phyloP scores from a whole-genome alignment of 2,329 filamentous ascomycete species.

The Pochonia chlamydosporia region DNA sequence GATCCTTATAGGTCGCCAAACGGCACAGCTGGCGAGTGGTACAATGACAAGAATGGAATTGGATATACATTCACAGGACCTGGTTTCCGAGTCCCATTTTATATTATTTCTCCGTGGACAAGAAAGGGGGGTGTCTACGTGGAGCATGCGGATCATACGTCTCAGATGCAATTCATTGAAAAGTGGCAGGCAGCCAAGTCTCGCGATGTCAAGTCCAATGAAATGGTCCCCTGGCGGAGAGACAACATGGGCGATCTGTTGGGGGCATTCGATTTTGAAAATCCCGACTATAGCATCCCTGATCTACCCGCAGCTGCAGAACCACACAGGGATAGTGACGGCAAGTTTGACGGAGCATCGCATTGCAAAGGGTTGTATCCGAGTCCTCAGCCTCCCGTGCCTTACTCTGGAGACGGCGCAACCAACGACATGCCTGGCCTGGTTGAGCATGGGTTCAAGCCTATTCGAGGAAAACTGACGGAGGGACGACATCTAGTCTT shows the following conservation, averaged over 20 bases:
- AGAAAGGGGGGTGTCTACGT: slow-evolving; percentile 47
- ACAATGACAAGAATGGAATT: slow-evolving; percentile 14
- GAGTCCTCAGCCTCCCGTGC: slow-evolving; percentile 24
- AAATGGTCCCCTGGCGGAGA: slow-evolving; percentile 20
- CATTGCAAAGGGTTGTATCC: slow-evolving; percentile 29
- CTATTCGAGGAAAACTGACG: slow-evolving; percentile 41
- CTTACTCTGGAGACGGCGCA: slow-evolving; percentile 32
- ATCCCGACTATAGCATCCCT: slow-evolving; percentile 15
- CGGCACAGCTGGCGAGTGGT: slow-evolving; percentile 45
- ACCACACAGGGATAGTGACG: slow-evolving; percentile 15
- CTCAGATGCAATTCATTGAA: slow-evolving; percentile 47
- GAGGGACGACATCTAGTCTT: slow-evolving; percentile 48
- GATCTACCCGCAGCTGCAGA: slow-evolving; percentile 18
- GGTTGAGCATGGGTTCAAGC: slow-evolving; percentile 45
- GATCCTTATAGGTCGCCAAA: slow-evolving; percentile 40
- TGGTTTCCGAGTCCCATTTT: slow-evolving; percentile 42
- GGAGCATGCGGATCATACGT: slow-evolving; percentile 47
- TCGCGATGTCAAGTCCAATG: slow-evolving; percentile 19
- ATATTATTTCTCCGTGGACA: slow-evolving; percentile 49
- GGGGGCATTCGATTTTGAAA: slow-evolving; percentile 33
- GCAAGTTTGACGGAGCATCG: slow-evolving; percentile 30
- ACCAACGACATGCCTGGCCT: slow-evolving; percentile 24
- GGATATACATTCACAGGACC: too few species aligned
- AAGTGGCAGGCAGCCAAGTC: slow-evolving; percentile 29
- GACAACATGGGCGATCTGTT: slow-evolving; percentile 22